Evolutionary conservation across 1,284 basidiomycete genomes (phyloP).

Genomic region (Microbotryomycetes sp.): DNA sequence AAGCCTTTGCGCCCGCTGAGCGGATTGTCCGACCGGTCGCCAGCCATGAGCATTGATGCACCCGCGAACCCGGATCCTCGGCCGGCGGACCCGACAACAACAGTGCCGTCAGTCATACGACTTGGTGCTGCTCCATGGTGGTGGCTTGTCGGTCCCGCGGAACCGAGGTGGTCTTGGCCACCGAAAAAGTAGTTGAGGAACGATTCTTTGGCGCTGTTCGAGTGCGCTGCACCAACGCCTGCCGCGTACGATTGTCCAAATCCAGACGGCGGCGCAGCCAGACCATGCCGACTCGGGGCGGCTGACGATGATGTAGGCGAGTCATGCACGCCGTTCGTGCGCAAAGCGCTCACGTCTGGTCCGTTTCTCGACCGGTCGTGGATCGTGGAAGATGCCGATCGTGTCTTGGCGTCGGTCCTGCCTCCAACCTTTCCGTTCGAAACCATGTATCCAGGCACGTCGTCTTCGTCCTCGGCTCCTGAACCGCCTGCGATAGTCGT

Average conservation of each 20-base stretch:
- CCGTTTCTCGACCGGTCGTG: slow-evolving; percentile 57
- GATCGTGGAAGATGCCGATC: slow-evolving; percentile 69
- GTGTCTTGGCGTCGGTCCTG: slow-evolving; percentile 49
- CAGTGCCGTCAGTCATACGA: slow-evolving; percentile 27
- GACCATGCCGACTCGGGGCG: neutral
- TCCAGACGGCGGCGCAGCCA: slow-evolving; percentile 33
- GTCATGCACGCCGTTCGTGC: too few species aligned
- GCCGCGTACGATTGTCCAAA: neutral
- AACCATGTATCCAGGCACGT: slow-evolving; percentile 36
- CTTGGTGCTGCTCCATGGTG: neutral
- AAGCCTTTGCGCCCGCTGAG: slow-evolving; percentile 51
- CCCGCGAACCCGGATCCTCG: neutral
- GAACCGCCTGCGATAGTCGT: too few species aligned
- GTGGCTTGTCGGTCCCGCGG: neutral
- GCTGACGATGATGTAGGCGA: slow-evolving; percentile 8
- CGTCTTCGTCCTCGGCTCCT: slow-evolving; percentile 39
- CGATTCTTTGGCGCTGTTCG: slow-evolving; percentile 59
- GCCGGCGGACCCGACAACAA: slow-evolving; percentile 24
- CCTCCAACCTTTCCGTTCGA: slow-evolving; percentile 47
- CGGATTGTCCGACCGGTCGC: slow-evolving; percentile 40
- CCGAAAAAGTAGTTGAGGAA: slow-evolving; percentile 95
- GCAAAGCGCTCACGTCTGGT: slow-evolving; percentile 32
- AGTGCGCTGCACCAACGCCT: neutral
- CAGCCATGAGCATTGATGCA: slow-evolving; percentile 9
- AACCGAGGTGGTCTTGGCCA: slow-evolving; percentile 49